These are phyloP conservation scores for Sanguinoderma infundibulare DNA, from an alignment of 1,284 basidiomycete species.

Conservation along the genomic window DNA sequence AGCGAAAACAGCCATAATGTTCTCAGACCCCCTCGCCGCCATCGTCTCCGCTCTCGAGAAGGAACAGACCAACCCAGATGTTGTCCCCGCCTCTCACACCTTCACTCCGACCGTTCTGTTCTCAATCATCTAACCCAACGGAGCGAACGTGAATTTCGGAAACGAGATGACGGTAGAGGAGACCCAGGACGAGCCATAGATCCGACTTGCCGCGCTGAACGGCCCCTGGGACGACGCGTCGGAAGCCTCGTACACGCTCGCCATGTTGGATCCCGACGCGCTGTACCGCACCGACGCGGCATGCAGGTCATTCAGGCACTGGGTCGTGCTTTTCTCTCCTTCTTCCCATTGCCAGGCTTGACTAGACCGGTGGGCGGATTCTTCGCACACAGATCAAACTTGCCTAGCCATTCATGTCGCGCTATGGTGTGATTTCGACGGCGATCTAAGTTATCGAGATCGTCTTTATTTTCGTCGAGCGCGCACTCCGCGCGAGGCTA, in stretches of 20 bases:
- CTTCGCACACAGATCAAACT: too few species aligned
- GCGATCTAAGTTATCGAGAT: too few species aligned
- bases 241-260: slow-evolving; percentile 60
- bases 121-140: slow-evolving; percentile 54
- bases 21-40: slow-evolving; percentile 44
- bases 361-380: too few species aligned
- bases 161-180: slow-evolving; percentile 51
- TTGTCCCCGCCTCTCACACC: slow-evolving; percentile 44
- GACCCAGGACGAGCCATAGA: slow-evolving; percentile 55
- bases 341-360: too few species aligned
- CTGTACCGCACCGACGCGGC: slow-evolving; percentile 59
- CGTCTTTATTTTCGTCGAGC: too few species aligned
- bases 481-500: too few species aligned
- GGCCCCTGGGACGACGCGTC: slow-evolving; percentile 36
- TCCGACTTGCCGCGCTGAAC: slow-evolving; percentile 53
- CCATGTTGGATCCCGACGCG: slow-evolving; percentile 73
- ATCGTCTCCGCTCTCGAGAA: slow-evolving; percentile 45
- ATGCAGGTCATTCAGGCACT: slow-evolving; percentile 65
- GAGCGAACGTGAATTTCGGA: slow-evolving; percentile 53
- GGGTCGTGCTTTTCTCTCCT: slow-evolving; percentile 52
- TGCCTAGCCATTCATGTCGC: too few species aligned
- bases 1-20: slow-evolving; percentile 2
- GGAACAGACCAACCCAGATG: slow-evolving; percentile 58
- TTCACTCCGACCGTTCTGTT: slow-evolving; percentile 59
- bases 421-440: too few species aligned